Evolutionary conservation across 176 grass and related monocot species (phyloP), one percentile per base, ranked within the genome.

Genomic region (Juncus inflexus): DNA sequence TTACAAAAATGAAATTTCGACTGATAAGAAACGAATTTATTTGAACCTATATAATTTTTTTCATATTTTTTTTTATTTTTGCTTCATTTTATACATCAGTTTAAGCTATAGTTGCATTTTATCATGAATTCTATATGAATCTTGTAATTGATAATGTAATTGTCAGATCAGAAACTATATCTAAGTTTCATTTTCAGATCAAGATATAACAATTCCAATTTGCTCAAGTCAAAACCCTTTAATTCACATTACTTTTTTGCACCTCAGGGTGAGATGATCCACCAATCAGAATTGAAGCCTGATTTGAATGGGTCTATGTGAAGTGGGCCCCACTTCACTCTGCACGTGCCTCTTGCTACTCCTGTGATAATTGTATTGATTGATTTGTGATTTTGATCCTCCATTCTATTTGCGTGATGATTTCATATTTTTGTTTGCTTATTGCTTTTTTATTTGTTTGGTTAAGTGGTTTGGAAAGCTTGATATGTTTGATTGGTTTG

Each of bases 341-440:
- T 6, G 65, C 65, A 54, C 65, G 65, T 67, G 65, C 65, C 65
- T 50, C 65, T 52, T 67, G 65, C 47, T 67, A 50, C 65, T 67
- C 65, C 65, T 67, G 65, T 67, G 53, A 53, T 67, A 4, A 52
- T 38, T 53, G n/a, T n/a, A n/a, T n/a, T n/a, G n/a, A n/a, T n/a
- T n/a, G n/a, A n/a, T n/a, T n/a, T n/a, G n/a, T n/a, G n/a, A n/a
- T n/a, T n/a, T n/a, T n/a, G n/a, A n/a, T n/a, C 39, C 50, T 67
- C 65, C 36, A 52, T 67, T 67, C 28, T 12, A 6, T 67, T 54
- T n/a, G 36, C 12, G 45, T 38, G 53, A 43, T 35, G 41, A 50
- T 3, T 9, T 42, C 50, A 35, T 52, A 67, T 67, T 6, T n/a
- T 67, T 67, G 45, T 67, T 53, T 54, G 2, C 11, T 12, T 7